A percentile compares a stretch with the other conserved stretches of the same genome.
phyloP scores from a whole-genome alignment of 352 stramenopile species.

The Globisporangium abappressorium region DNA sequence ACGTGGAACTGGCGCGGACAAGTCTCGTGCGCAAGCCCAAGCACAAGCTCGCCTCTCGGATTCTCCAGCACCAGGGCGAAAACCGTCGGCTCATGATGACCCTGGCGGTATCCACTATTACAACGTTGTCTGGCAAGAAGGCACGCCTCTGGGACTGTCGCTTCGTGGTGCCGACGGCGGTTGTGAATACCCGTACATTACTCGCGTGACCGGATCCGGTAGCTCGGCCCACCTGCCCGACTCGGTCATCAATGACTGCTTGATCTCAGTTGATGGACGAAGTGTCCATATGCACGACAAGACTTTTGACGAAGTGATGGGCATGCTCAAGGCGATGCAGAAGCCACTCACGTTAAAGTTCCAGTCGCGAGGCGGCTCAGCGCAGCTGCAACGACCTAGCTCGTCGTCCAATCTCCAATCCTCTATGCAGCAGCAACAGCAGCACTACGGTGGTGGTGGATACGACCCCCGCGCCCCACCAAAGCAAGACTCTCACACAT shows the following conservation, averaged over 20 bases:
- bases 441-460: conserved; percentile 7
- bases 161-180: conserved; percentile 64
- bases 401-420: conserved; percentile 22
- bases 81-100: conserved; percentile 25
- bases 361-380: conserved; percentile 35
- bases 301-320: conserved; percentile 87
- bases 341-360: conserved; percentile 87
- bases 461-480: conserved; percentile 24
- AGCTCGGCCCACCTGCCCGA: conserved; percentile 77
- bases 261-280: conserved; percentile 79
- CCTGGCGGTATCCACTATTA: conserved; percentile 58
- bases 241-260: conserved; percentile 67
- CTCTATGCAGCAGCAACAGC: conserved; percentile 10
- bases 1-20: conserved; percentile 22
- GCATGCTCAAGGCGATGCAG: conserved; percentile 83
- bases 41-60: conserved; percentile 35
- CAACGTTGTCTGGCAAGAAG: conserved; percentile 82
- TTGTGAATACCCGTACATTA: conserved; percentile 87
- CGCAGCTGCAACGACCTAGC: conserved; percentile 18
- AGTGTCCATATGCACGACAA: conserved; percentile 80
- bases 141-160: conserved; percentile 69
- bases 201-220: conserved; percentile 76
- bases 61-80: conserved; percentile 33
- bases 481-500: conserved; percentile 58
- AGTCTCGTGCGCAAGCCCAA: conserved; percentile 14